phyloP scores from a whole-genome alignment of 148 eudicot genomes.

The Vaccinium myrtillus region DNA sequence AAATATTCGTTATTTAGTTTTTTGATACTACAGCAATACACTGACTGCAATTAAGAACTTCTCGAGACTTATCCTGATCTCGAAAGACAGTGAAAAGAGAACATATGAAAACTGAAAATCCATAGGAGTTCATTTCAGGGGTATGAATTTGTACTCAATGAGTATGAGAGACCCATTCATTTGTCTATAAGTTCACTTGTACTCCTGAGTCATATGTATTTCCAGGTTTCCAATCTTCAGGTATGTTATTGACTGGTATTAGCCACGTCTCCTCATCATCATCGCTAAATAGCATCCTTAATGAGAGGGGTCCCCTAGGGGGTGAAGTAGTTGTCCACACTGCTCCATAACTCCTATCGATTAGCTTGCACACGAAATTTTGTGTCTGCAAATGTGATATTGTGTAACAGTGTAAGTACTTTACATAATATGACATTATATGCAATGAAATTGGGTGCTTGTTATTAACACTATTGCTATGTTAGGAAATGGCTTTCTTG shows the following conservation, averaged over 20 bases:
- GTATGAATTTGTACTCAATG: background rate
- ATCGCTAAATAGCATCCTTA: constrained; percentile 71
- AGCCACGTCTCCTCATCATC: constrained; percentile 63
- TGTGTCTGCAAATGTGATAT: constrained; percentile 40
- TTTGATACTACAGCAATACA: background rate
- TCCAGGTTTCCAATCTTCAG: constrained; percentile 68
- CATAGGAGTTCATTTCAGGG: background rate
- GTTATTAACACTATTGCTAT: background rate
- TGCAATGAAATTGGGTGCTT: background rate
- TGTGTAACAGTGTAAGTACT: background rate
- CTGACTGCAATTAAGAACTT: background rate
- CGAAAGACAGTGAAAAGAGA: background rate
- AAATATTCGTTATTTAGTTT: background rate
- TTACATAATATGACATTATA: background rate
- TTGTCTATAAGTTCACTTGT: constrained; percentile 40
- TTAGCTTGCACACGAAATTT: constrained; percentile 59
- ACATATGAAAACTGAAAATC: background rate
- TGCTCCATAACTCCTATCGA: constrained; percentile 69
- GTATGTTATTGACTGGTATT: constrained; percentile 58
- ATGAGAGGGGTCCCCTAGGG: constrained; percentile 55
- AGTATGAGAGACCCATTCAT: background rate
- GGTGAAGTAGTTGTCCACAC: constrained; percentile 73
- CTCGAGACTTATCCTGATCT: background rate
- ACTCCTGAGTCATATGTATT: constrained; percentile 72
- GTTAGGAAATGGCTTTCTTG: background rate